Evolutionary conservation across 202 grass and related monocot genomes (phyloP).

Genomic region (Hordeum pubiflorum): DNA sequence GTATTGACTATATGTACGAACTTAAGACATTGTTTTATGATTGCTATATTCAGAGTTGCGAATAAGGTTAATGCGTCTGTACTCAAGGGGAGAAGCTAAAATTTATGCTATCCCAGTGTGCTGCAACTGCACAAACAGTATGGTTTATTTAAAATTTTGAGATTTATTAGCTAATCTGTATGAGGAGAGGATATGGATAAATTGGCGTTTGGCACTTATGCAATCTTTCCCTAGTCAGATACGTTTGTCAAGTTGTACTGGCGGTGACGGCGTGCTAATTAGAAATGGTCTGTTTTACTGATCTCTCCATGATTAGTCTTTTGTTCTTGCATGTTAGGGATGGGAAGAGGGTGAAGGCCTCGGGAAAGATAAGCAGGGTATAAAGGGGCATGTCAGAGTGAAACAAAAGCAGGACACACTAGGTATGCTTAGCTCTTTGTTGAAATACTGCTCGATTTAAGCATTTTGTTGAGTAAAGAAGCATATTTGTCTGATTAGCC

Average conservation of each 20-base stretch:
- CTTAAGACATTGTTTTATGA: background rate
- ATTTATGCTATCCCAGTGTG: background rate
- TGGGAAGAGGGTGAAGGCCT: slow-evolving; percentile 99
- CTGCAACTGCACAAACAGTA: background rate
- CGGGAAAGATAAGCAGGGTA: slow-evolving; percentile 97
- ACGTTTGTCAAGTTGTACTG: background rate
- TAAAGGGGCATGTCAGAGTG: slow-evolving; percentile 86
- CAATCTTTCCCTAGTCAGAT: background rate
- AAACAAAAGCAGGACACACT: slow-evolving; percentile 85
- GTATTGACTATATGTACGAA: background rate
- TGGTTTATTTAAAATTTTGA: background rate
- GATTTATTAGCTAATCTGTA: background rate
- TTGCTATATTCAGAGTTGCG: background rate
- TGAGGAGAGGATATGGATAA: background rate
- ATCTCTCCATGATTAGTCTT: background rate
- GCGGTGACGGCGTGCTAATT: background rate
- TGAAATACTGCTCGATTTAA: background rate
- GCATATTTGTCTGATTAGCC: background rate
- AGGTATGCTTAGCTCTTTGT: slow-evolving; percentile 26
- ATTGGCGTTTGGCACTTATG: background rate
- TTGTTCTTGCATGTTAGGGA: slow-evolving; percentile 34
- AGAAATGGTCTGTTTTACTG: background rate
- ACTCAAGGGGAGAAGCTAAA: background rate
- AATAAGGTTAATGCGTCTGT: background rate
- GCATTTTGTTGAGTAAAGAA: background rate